Evolutionary conservation across 352 stramenopile genomes (phyloP).

Genomic region (Globisporangium barbulae): DNA sequence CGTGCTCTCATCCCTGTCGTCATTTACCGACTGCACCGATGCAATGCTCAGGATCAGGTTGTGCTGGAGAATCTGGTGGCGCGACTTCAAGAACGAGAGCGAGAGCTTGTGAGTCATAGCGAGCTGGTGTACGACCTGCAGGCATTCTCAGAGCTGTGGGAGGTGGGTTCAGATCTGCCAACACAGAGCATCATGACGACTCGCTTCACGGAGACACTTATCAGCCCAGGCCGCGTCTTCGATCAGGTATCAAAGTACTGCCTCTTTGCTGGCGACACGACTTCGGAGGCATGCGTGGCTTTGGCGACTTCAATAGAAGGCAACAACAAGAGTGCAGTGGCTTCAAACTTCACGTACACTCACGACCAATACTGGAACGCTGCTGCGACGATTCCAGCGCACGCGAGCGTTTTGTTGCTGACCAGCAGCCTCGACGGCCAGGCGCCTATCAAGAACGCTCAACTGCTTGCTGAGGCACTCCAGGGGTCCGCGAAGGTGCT

Average conservation of each 20-base stretch:
- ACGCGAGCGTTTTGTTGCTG: conserved; percentile 22
- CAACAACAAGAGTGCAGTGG: not conserved
- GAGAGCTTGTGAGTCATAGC: not conserved
- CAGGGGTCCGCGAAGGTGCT: conserved; percentile 7
- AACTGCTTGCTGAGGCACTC: not conserved
- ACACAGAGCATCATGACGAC: conserved; percentile 31
- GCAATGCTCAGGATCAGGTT: conserved; percentile 32
- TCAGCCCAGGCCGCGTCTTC: conserved; percentile 40
- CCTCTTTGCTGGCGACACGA: conserved; percentile 32
- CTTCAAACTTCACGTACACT: conserved; percentile 15
- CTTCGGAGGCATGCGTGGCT: not conserved
- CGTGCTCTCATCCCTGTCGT: conserved; percentile 56
- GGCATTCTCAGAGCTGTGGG: conserved; percentile 73
- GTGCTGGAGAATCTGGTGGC: conserved; percentile 38
- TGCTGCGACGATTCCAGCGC: conserved; percentile 17
- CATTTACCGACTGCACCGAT: conserved; percentile 51
- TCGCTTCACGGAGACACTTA: conserved; percentile 36
- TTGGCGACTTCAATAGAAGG: not conserved
- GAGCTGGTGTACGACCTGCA: conserved; percentile 49
- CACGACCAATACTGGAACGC: conserved; percentile 31
- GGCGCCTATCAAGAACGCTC: conserved; percentile 1
- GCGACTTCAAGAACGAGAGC: conserved; percentile 16
- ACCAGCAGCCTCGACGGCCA: conserved; percentile 17
- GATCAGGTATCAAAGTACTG: conserved; percentile 50
- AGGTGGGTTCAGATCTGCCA: conserved; percentile 35